Evolutionary conservation across 108 stramenopile genomes (phyloP).

Genomic region (Fragilaria crotonensis): DNA sequence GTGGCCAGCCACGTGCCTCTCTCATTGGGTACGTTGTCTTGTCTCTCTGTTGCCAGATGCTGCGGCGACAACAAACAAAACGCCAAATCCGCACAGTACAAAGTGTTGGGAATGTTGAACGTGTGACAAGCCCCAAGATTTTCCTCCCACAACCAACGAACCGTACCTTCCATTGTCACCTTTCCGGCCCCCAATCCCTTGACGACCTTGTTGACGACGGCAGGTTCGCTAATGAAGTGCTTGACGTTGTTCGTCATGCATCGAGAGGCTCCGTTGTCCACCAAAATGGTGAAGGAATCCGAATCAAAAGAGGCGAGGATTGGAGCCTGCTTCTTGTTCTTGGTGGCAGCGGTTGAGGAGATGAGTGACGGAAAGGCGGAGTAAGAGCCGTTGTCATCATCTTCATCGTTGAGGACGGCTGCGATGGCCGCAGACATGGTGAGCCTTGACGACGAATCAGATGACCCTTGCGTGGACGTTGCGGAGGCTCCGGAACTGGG

Average conservation of each 20-base stretch:
- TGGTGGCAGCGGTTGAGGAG: too few species aligned
- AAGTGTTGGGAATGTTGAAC: not conserved
- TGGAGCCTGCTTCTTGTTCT: too few species aligned
- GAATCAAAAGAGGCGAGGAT: not conserved
- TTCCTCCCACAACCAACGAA: constrained; percentile 3
- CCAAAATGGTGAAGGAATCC: not conserved
- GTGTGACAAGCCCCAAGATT: not conserved
- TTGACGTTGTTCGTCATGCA: not conserved
- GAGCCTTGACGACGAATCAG: too few species aligned
- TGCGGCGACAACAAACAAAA: constrained; percentile 2
- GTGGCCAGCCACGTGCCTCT: not conserved
- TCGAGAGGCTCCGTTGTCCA: constrained; percentile 1
- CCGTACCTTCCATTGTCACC: not conserved
- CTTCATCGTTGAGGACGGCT: too few species aligned
- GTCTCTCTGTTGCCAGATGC: not conserved
- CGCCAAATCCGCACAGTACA: not conserved
- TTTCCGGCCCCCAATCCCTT: not conserved
- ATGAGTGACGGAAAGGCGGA: too few species aligned
- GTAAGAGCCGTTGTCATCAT: too few species aligned
- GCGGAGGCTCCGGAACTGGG: too few species aligned
- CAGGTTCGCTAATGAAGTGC: not conserved
- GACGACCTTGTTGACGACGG: not conserved
- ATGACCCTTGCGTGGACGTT: too few species aligned
- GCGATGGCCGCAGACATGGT: too few species aligned
- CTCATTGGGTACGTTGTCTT: not conserved